These are phyloP conservation scores for Micractinium sp. DNA, from an alignment of 139 green algal genomes.

Conservation along the genomic window DNA sequence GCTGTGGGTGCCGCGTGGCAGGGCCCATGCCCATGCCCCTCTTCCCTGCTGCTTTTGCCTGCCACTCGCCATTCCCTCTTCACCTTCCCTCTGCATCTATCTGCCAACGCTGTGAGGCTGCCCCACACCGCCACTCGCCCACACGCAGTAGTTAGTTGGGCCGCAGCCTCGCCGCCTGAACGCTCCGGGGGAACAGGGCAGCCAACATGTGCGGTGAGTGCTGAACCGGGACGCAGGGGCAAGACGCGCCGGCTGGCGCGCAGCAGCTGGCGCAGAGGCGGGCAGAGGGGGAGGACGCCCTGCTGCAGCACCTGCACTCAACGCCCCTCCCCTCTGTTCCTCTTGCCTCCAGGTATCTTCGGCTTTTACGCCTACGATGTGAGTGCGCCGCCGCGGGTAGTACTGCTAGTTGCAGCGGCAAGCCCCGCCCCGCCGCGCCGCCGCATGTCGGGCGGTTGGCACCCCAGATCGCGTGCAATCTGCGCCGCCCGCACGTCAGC, in stretches of 20 bases:
- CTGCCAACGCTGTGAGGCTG: no score
- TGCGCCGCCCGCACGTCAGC: background rate
- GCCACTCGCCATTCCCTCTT: no score
- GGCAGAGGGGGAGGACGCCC: background rate
- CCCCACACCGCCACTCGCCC: no score
- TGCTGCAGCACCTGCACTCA: no score
- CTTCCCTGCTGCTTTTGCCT: no score
- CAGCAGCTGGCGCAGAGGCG: background rate
- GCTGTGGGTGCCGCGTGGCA: no score
- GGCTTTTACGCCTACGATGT: constrained; percentile 56
- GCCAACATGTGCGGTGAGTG: constrained; percentile 20
- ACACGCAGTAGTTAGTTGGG: no score
- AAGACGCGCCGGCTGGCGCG: background rate
- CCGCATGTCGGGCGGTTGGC: no score
- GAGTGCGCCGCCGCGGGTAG: background rate
- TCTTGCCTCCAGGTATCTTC: constrained; percentile 39
- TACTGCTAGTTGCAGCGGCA: background rate
- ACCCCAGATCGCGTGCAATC: background rate
- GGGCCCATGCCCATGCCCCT: no score
- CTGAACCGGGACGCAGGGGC: background rate
- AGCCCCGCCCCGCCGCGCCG: no score
- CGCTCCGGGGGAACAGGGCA: background rate
- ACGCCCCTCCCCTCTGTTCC: background rate
- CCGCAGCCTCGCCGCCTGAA: no score
- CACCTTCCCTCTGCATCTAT: no score